Evolutionary conservation across 495 filamentous ascomycete species (phyloP).

Genomic region (Xylaria cubensis): DNA sequence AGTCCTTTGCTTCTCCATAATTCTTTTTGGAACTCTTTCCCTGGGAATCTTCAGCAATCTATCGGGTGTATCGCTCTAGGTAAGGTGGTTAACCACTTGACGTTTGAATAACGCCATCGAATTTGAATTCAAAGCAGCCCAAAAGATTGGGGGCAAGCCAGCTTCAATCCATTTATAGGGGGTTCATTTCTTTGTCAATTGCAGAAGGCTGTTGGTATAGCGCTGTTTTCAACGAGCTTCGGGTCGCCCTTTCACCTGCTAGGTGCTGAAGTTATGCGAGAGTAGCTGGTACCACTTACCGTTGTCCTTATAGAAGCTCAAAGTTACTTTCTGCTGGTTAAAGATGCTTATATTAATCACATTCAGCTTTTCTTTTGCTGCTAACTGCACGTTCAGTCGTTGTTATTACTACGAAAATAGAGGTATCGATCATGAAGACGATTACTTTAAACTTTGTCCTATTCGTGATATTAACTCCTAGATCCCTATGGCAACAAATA

Average conservation of each 20-base stretch:
- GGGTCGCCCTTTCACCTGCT: background rate
- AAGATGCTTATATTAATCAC: background rate
- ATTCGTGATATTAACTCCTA: too few relatives aligned
- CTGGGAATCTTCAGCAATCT: background rate
- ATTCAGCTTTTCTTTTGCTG: background rate
- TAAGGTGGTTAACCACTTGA: background rate
- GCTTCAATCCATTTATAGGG: background rate
- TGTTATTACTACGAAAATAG: too few relatives aligned
- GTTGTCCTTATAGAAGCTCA: background rate
- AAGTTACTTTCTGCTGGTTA: too few relatives aligned
- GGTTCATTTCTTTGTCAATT: background rate
- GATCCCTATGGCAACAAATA: too few relatives aligned
- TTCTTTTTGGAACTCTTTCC: background rate
- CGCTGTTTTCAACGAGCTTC: background rate
- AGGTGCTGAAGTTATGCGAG: background rate
- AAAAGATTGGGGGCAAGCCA: background rate
- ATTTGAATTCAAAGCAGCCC: background rate
- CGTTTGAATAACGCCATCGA: background rate
- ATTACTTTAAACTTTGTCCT: too few relatives aligned
- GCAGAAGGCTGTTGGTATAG: background rate
- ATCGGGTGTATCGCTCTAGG: background rate
- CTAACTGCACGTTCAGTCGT: too few relatives aligned
- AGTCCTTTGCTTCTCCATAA: background rate
- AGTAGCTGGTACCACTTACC: background rate
- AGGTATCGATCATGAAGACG: too few relatives aligned